Base-by-base conservation (phyloP, 495 filamentous ascomycete species). In the Penicillium ucsense region DNA sequence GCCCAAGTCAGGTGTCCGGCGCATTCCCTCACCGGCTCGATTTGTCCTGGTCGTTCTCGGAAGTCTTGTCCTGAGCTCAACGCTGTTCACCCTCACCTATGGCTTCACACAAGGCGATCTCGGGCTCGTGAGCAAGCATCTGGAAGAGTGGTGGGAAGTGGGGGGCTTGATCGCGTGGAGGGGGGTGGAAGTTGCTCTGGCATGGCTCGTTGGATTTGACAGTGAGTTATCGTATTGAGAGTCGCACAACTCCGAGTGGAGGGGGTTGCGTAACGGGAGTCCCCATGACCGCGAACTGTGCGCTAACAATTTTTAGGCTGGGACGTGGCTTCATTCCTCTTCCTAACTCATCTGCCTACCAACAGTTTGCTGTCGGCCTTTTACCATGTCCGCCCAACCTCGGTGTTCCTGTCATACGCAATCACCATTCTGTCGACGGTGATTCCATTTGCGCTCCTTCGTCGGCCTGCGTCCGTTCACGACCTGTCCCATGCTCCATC, bases 151-250 rank as follows among this genome's bases (percentile, higher is more conserved):
- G 75, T 67, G 68, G 56, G 79, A 86, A 61, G 68, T 84, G n/a
- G 72, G 52, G 6, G 72, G 75, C 4, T 57, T 86, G 47, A 64
- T 85, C 8, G 77, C 54, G 6, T 90, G 85, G 84, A 83, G 75
- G 66, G 65, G 82, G 47, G 70, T 81, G 33, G 81, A 86, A 61
- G 71, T 94, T 41, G 81, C 72, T 27, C 52, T 87, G 11, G 80
- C 76, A 32, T 94, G 87, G 88, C 75, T 70, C 50, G 67, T 80
- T 34, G 72, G 79, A 41, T 88, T 79, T 59, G 88, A 91, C 61
- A 75, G 81, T 84, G 60, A 53, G 72, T 57, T 20, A 20, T 20
- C 20, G 20, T 2, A 20, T 20, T 20, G 20, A 20, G 20, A 20
- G 37, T 32, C 20, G 35, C 43, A 37, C 6, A 5, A 6, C 12